phyloP scores from a whole-genome alignment of 2,329 filamentous ascomycete genomes.

The Endocalyx cinctus region DNA sequence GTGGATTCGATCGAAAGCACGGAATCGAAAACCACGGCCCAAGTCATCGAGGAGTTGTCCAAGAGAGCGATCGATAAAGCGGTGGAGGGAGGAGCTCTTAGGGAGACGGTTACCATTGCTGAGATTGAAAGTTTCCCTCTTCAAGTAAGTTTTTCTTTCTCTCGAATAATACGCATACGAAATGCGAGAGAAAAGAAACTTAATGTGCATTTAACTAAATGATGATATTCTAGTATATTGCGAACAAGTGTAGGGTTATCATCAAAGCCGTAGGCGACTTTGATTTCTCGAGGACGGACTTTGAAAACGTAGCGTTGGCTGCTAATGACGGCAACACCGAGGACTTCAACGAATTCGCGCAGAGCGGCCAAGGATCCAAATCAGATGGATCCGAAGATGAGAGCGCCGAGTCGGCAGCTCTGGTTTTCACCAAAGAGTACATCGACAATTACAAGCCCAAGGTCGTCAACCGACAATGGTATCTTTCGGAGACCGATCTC shows the following conservation, averaged over 20 bases:
- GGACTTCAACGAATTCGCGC: neutral
- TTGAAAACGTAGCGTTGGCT: constrained; percentile 4
- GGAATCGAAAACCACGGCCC: constrained; percentile 27
- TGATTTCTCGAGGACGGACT: constrained; percentile 31
- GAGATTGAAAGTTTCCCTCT: constrained; percentile 49
- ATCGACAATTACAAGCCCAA: constrained; percentile 40
- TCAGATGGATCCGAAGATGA: constrained; percentile 6
- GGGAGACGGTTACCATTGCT: constrained; percentile 37
- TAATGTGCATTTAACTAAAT: no score
- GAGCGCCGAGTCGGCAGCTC: constrained; percentile 1
- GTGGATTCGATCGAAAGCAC: constrained; percentile 44
- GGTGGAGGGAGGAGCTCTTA: constrained; percentile 37
- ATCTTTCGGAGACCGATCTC: constrained; percentile 50
- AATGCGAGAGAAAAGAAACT: no score
- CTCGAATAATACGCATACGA: no score
- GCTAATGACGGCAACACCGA: constrained; percentile 1
- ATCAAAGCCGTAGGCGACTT: constrained; percentile 53
- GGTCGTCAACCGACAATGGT: constrained; percentile 45
- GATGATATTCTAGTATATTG: constrained; percentile 37
- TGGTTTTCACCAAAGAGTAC: constrained; percentile 16
- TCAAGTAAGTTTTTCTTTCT: constrained; percentile 35
- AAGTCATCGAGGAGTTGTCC: constrained; percentile 29
- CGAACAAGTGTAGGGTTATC: constrained; percentile 48
- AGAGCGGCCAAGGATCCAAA: neutral
- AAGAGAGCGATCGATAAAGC: constrained; percentile 36